Base-by-base conservation (phyloP, 1,284 basidiomycete genomes). In the Irpex rosettiformis region DNA sequence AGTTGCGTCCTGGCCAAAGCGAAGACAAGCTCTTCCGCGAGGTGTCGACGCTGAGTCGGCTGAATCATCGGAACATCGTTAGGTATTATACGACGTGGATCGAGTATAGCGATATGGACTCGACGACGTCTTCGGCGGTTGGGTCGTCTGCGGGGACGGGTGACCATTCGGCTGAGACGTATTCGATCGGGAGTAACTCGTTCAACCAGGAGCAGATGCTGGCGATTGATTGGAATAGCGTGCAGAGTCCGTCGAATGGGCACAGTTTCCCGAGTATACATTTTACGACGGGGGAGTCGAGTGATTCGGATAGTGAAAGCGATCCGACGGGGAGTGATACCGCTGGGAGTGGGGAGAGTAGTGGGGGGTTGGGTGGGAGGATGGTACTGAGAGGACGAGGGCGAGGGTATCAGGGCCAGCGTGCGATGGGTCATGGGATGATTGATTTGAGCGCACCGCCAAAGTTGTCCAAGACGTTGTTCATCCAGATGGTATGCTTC, bases 11-110 rank as follows among this genome's bases (percentile, higher is more conserved):
- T 0, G 80, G 81, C 47, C 89, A 93, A 62, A 90, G 88, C 61
- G 93, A 96, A 68, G 85, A 83, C 56, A 93, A 90, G 72, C 95
- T 97, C 58, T 90, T 94, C 68, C 84, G 96, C 8, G 95, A 98
- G 73, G 94, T 98, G 55, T 93, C 93, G 63, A 91, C 93, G 0
- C 77, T 98, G 18, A 94, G 92, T 62, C 80, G 90, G 40, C 83
- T 97, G 21, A 91, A 89, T 52, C 94, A 98, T 71, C 86, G 90
- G 10, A 92, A 91, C 73, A 93, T 98, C 62, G 95, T 97, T 18
- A 85, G 95, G 45, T 98, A 96, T 69, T 91, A 86, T 69, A 91
- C 89, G 2, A 90, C 89, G 4, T 93, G 91, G 91, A 79, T 93
- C 21, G 91, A 93, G 69, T 83, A 79, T 0, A 77, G 81, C 2